Percentiles rank a stretch among this genome's conserved stretches.
Conservation (phyloP, 2,329 filamentous ascomycete genomes). For the Ophiosphaerella herpotricha region DNA sequence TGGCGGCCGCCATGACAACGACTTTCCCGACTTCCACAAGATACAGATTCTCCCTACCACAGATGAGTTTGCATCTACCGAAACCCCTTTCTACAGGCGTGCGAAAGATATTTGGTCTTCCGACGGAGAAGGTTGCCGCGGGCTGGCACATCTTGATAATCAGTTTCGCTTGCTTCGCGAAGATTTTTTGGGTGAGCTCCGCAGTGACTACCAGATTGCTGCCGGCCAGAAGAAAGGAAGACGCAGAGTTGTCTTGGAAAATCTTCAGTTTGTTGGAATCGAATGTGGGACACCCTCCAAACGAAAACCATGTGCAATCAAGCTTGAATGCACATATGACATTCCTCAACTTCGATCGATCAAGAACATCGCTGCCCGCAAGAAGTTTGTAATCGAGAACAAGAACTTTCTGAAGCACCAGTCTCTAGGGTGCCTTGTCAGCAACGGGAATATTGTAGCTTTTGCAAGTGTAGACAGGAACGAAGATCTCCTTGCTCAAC, state of each 20-base stretch:
- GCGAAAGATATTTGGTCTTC: slow-evolving; percentile 56
- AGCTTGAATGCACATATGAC: slow-evolving; percentile 49
- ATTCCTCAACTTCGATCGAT: slow-evolving; percentile 51
- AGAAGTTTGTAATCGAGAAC: slow-evolving; percentile 52
- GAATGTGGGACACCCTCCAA: slow-evolving; percentile 41
- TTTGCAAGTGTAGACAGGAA: slow-evolving; percentile 65
- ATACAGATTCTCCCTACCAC: slow-evolving; percentile 69
- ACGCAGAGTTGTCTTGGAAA: slow-evolving; percentile 47
- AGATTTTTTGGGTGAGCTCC: slow-evolving; percentile 70
- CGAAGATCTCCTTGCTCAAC: slow-evolving; percentile 48
- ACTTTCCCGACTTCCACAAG: slow-evolving; percentile 63
- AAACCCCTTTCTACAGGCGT: slow-evolving; percentile 59
- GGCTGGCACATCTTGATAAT: slow-evolving; percentile 65
- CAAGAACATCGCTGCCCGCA: slow-evolving; percentile 40
- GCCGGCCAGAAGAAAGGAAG: slow-evolving; percentile 55
- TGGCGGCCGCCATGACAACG: slow-evolving; percentile 76
- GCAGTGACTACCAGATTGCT: slow-evolving; percentile 62
- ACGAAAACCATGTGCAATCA: slow-evolving; percentile 44
- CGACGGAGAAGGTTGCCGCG: slow-evolving; percentile 41
- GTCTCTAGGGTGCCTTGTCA: slow-evolving; percentile 65
- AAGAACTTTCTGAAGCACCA: slow-evolving; percentile 61
- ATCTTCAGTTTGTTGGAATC: slow-evolving; percentile 48
- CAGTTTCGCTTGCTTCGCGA: slow-evolving; percentile 74
- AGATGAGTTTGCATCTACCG: slow-evolving; percentile 64
- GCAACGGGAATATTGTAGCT: slow-evolving; percentile 57